Base-by-base conservation (phyloP, 208 protist genomes). In the Porcisia deanei region DNA sequence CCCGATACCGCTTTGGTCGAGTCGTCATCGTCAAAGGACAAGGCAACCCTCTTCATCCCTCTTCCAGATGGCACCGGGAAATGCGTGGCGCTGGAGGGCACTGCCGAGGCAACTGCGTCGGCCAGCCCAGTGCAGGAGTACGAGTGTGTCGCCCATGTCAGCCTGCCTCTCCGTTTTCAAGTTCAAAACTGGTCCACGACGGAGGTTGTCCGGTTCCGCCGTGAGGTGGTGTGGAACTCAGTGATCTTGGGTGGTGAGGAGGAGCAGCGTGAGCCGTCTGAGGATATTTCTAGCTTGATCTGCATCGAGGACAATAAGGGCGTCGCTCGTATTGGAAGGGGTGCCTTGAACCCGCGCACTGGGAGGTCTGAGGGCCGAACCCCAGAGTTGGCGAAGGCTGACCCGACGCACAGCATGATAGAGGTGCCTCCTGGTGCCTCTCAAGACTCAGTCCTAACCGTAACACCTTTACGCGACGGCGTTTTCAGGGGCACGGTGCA, bases 11-110 rank as follows among this genome's bases (percentile, higher is more conserved):
- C 39, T 0, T 18, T 41, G 20, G 39, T 22, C 22, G 45, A n/a
- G 4, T 8, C 52, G 12, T 16, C 63, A 9, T 12, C 5, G 5
- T 16, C 55, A 8, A 59, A 58, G n/a, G 95, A 99, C 79, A 43
- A 59, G 4, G 98, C 88, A 25, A 94, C 76, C 22, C 77, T 98
- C 1, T 99, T 99, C 82, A 86, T 99, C 34, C 94, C 98, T 67
- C 85, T 97, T 45, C 96, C 97, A 0, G 89, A 98, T 63, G 98
- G 98, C 70, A 82, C 83, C 12, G 97, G 91, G 2, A 67, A 94
- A 16, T 86, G 91, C 12, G 97, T 94, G 79, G 82, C 79, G 25
- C 85, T 98, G 41, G 92, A 96, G 65, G 96, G 96, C 49, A 73
- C 43, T 1, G 85, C 94, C 1, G 85, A 88, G 16, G 65, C 77